Base-by-base conservation (phyloP, 768 basidiomycete species). In the Boletellus emodensis region DNA sequence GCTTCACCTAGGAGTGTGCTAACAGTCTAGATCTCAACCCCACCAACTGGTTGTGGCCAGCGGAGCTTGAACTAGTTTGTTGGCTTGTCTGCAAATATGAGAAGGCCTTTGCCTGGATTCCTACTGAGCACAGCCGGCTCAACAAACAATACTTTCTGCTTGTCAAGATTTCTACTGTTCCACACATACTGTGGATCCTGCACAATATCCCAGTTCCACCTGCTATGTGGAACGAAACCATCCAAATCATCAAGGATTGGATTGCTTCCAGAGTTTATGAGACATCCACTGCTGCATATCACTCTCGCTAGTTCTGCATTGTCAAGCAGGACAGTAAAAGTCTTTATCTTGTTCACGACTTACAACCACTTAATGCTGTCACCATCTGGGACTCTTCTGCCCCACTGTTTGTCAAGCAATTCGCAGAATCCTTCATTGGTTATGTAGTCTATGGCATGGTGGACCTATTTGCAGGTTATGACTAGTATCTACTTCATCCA, bases 71-170 rank as follows among this genome's bases (percentile, higher is more conserved):
- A 14, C 32, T 46, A 0, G 12, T 52, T 4, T 18, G 24, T 0
- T 52, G 40, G 38, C 11, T 52, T 1, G 17, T 41, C 6, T 6
- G 14, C 15, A 13, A 14, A 3, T 26, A 41, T n/a, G 26, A 41
- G 26, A 41, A 15, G 26, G 40, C 26, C 1, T 41, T 41, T 28
- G 26, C 40, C 28, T 41, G 24, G 24, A 24, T 41, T 15, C 40
- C 74, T 8, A 9, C 35, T 0, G 67, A 76, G 49, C 53, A 60
- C 6, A 73, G 76, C 1, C 39, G 42, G 0, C 72, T 75, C 28
- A 38, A 54, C 5, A 41, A 60, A 2, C 59, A 71, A 1, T 73
- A 57, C 46, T 74, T 73, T 44, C 55, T 58, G 0, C 67, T 68
- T 0, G 51, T 72, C 4, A 57, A 61, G 0, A 69, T 74, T 9